Base-by-base conservation (phyloP, 2,329 filamentous ascomycete genomes). In the Cercospora sp. region DNA sequence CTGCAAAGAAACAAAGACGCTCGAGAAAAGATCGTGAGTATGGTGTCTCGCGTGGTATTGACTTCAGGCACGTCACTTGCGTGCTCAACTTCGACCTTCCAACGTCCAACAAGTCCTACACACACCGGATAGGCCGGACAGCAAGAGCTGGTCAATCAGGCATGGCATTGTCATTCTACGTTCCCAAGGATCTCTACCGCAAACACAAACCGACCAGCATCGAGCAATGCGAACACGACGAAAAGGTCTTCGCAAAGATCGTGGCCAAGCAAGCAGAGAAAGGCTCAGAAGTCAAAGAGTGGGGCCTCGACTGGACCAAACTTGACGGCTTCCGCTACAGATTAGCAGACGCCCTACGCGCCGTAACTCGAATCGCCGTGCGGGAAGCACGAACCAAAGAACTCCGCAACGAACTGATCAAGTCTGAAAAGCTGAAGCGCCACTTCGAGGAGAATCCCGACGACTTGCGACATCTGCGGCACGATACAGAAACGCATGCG, bases 71-170 rank as follows among this genome's bases (percentile, higher is more conserved):
- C 76, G 94, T 99, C 64, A 89, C 93, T 3, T 93, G 92, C 70
- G 94, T 99, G 26, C 88, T 99, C 78, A 99, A 99, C 82, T 99
- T 99, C 79, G 95, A 99, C 79, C 89, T 99, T 16, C 95, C 95
- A 0, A 88, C 89, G 16, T 91, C 90, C 8, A 90, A 93, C 42
- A 96, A 93, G 78, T 96, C 93, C 8, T 99, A 99, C 80, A 96
- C 92, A n/a, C 95, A 99, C 81, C 90, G 95, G 64, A 96, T 99
- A 75, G 95, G 95, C 33, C 89, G 95, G 33, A 99, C 95, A 5
- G 95, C 93, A 1, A 88, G 95, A 69, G 95, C 94, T 1, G 94
- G 94, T 10, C 92, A 96, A 77, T 89, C 91, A 1, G 95, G 95
- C 68, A 98, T 97, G 87, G 93, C 95, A 0, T 86, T 99, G n/a